These are phyloP conservation scores for Trichoderma harzianum DNA, from an alignment of 2,329 filamentous ascomycete genomes.

Conservation along the genomic window DNA sequence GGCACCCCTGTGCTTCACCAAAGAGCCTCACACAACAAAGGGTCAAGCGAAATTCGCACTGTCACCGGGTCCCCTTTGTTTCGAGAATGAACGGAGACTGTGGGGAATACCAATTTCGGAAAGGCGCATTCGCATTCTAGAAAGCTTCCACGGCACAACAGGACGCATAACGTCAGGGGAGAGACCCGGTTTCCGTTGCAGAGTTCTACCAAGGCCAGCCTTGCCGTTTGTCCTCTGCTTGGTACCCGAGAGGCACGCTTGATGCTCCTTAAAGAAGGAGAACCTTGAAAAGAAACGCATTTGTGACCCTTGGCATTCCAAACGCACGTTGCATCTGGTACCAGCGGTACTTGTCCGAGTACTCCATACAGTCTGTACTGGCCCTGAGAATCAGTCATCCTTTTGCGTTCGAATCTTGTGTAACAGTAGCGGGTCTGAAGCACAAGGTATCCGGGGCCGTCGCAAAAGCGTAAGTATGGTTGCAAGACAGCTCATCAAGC, in stretches of 20 bases:
- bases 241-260: neutral
- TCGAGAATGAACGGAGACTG: slow-evolving; percentile 20
- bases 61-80: slow-evolving; percentile 3
- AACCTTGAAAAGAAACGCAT: neutral
- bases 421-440: neutral
- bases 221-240: neutral
- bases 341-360: neutral
- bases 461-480: neutral
- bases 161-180: slow-evolving; percentile 22
- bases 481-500: neutral
- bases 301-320: neutral
- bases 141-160: slow-evolving; percentile 28
- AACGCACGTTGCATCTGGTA: neutral
- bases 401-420: neutral
- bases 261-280: neutral
- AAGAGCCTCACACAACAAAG: slow-evolving; percentile 4
- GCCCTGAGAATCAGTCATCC: neutral
- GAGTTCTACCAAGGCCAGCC: slow-evolving; percentile 9
- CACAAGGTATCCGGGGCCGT: neutral
- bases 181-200: neutral
- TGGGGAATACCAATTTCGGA: slow-evolving; percentile 11
- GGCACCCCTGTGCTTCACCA: slow-evolving; percentile 6
- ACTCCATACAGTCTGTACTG: neutral
- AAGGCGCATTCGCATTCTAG: slow-evolving; percentile 28
- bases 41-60: neutral